These are phyloP conservation scores for Calocybe gangraenosa DNA, from an alignment of 768 basidiomycete genomes.

Conservation along the genomic window DNA sequence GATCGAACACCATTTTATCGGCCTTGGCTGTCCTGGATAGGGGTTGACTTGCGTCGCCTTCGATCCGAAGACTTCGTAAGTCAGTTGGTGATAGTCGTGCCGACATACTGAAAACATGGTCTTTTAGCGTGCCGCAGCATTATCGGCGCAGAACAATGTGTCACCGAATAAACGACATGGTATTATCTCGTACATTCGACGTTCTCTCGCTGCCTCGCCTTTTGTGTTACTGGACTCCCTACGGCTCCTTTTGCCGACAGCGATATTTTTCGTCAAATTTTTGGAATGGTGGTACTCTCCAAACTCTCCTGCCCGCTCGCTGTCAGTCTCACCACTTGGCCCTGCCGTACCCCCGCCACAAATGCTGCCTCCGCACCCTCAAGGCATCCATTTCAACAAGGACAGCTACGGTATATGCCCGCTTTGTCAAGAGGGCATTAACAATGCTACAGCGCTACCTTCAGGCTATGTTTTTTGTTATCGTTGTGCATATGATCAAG, in stretches of 20 bases:
- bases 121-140: conserved; percentile 38
- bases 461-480: conserved; percentile 97
- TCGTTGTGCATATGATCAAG: conserved; percentile 81
- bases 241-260: conserved; percentile 74
- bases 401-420: conserved; percentile 80
- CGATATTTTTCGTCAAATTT: conserved; percentile 95
- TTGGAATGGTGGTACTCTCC: conserved; percentile 99
- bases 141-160: conserved; percentile 25
- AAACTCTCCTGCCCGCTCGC: conserved; percentile 75
- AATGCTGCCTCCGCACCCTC: conserved; percentile 70
- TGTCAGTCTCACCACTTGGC: conserved; percentile 58
- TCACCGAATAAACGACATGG: conserved; percentile 29
- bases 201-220: conserved; percentile 49
- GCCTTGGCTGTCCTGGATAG: conserved; percentile 88
- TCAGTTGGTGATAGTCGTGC: conserved; percentile 4
- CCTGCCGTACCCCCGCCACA: conserved; percentile 75
- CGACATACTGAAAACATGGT: conserved; percentile 3
- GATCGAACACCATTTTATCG: conserved; percentile 82
- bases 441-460: conserved; percentile 86
- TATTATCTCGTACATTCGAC: conserved; percentile 39
- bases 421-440: conserved; percentile 65
- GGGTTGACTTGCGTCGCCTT: conserved; percentile 77
- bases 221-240: conserved; percentile 72
- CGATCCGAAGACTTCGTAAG: conserved; percentile 77
- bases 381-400: conserved; percentile 60